phyloP scores from a whole-genome alignment of 1,139 yeast genomes.

The Debaryomyces singareniensis region DNA sequence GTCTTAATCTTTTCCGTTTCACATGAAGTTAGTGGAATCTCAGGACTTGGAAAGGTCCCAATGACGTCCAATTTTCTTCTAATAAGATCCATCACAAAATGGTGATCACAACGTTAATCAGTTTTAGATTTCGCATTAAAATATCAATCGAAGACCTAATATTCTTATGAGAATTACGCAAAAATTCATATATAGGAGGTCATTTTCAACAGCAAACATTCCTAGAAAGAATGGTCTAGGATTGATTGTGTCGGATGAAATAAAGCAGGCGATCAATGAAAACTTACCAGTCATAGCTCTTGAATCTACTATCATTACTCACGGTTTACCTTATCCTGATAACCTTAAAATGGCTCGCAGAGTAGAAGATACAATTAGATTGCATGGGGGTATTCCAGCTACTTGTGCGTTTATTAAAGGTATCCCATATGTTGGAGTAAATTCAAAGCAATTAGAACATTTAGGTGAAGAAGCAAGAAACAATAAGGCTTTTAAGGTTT shows the following conservation, averaged over 20 bases:
- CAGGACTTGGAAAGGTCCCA: no score
- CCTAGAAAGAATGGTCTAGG: slow-evolving; percentile 5
- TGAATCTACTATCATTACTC: slow-evolving; percentile 85
- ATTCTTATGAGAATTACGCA: no score
- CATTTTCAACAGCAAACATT: background rate
- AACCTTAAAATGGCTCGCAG: slow-evolving; percentile 65
- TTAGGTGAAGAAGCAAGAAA: slow-evolving; percentile 39
- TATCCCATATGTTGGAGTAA: slow-evolving; percentile 62
- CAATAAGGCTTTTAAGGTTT: slow-evolving; percentile 49
- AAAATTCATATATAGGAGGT: background rate
- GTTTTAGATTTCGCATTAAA: no score
- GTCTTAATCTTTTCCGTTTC: no score
- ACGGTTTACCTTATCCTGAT: slow-evolving; percentile 80
- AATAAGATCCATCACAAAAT: no score
- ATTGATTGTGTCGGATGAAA: slow-evolving; percentile 46
- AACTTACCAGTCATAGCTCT: slow-evolving; percentile 67
- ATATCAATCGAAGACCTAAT: no score
- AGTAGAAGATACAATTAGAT: slow-evolving; percentile 59
- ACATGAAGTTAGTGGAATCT: no score
- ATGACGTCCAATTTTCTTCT: no score
- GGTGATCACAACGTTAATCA: no score
- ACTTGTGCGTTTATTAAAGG: slow-evolving; percentile 79
- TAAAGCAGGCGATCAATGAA: slow-evolving; percentile 51
- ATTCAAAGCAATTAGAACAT: slow-evolving; percentile 35
- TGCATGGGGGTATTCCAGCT: slow-evolving; percentile 73